Percentiles rank a stretch among this genome's conserved stretches.
Conservation (phyloP, 129 eudicot species). For the Erigeron canadensis region DNA sequence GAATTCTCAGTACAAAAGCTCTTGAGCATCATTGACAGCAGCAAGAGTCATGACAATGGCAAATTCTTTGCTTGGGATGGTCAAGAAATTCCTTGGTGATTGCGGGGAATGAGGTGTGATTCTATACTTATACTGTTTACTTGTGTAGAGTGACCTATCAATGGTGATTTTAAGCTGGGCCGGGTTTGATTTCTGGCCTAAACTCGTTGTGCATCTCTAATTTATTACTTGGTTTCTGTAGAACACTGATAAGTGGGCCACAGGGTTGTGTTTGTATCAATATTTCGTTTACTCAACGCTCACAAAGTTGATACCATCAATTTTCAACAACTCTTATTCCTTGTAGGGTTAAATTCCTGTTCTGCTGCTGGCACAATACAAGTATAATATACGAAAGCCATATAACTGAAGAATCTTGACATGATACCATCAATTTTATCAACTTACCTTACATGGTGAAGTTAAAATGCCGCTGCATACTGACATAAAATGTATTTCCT, state of each 20-base stretch:
- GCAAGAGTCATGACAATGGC: conserved; percentile 73
- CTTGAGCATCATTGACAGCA: conserved; percentile 59
- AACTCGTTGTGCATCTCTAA: not conserved
- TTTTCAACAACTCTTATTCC: not conserved
- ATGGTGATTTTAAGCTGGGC: not conserved
- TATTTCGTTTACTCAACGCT: not conserved
- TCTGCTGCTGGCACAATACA: not conserved
- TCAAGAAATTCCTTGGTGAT: conserved; percentile 91
- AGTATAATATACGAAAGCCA: not conserved
- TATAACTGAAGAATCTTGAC: not conserved
- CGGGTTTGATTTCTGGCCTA: not conserved
- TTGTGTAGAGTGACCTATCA: not conserved
- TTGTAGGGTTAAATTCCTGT: no score
- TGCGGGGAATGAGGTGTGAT: not conserved
- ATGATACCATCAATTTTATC: not conserved
- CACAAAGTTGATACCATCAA: not conserved
- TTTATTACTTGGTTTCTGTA: not conserved
- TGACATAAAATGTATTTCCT: no score
- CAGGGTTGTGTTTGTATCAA: not conserved
- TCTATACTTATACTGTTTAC: not conserved
- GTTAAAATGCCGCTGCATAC: not conserved
- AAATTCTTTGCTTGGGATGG: conserved; percentile 99
- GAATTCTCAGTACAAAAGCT: conserved; percentile 84
- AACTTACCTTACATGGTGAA: not conserved
- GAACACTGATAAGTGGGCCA: not conserved